These are phyloP conservation scores for Pseudocercospora musae DNA, from an alignment of 2,329 filamentous ascomycete species.

Conservation along the genomic window DNA sequence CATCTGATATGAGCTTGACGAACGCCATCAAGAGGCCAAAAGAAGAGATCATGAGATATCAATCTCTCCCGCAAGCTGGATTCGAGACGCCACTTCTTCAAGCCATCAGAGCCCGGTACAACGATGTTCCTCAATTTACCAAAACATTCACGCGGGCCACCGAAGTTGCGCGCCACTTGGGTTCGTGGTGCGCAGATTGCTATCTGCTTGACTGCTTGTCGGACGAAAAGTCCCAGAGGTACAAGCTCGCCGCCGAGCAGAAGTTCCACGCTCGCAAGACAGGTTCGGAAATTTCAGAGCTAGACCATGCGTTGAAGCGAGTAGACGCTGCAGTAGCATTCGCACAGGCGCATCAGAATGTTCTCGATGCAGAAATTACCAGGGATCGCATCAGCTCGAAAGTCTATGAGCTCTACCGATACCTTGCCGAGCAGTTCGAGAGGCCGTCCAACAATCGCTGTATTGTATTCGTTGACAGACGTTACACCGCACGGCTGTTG, in stretches of 20 bases:
- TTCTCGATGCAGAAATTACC: conserved; percentile 5
- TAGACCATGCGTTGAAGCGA: conserved; percentile 54
- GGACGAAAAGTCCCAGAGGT: conserved; percentile 23
- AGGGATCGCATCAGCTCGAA: conserved; percentile 64
- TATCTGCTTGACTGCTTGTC: conserved; percentile 42
- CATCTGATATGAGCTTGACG: conserved; percentile 57
- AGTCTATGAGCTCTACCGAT: conserved; percentile 59
- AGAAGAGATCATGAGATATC: conserved; percentile 58
- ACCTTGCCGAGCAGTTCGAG: conserved; percentile 63
- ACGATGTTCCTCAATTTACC: conserved; percentile 52
- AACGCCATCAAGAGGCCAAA: conserved; percentile 58
- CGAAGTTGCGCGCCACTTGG: conserved; percentile 63
- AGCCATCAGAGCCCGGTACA: conserved; percentile 53
- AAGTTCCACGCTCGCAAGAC: conserved; percentile 35
- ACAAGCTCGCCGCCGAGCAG: conserved; percentile 25
- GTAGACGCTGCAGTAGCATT: conserved; percentile 57
- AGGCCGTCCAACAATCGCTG: conserved; percentile 60
- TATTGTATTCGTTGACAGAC: conserved; percentile 81
- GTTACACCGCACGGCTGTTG: conserved; percentile 73
- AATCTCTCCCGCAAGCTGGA: conserved; percentile 46
- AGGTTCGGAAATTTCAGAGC: conserved; percentile 32
- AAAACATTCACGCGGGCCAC: conserved; percentile 59
- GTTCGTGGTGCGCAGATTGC: conserved; percentile 79
- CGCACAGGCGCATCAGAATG: conserved; percentile 16
- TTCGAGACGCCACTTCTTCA: conserved; percentile 65